A percentile compares a stretch with the other conserved stretches of the same genome.
Evolutionary conservation across 1,284 basidiomycete species (phyloP).

Genomic region (Boletus mariae): DNA sequence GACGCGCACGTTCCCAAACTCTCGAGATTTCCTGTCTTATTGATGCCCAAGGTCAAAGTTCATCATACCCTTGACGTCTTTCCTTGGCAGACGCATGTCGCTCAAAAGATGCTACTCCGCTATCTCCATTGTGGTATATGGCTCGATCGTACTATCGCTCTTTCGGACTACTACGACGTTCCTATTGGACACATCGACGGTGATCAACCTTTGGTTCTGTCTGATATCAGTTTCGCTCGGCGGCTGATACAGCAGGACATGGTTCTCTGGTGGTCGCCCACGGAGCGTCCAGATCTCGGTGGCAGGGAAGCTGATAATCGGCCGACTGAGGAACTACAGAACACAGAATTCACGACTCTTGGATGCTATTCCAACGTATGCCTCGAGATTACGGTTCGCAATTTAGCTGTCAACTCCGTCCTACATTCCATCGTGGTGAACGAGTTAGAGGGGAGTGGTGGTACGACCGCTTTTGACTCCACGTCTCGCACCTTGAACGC

Average conservation of each 20-base stretch:
- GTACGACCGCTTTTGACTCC: slow-evolving; percentile 90
- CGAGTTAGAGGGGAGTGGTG: slow-evolving; percentile 92
- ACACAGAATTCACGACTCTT: slow-evolving; percentile 81
- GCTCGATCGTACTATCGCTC: slow-evolving; percentile 77
- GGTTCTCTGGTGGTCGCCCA: slow-evolving; percentile 95
- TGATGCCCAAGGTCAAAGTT: slow-evolving; percentile 74
- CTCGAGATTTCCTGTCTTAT: slow-evolving; percentile 83
- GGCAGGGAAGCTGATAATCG: slow-evolving; percentile 88
- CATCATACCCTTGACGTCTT: slow-evolving; percentile 75
- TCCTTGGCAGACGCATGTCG: slow-evolving; percentile 73
- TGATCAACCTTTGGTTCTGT: slow-evolving; percentile 83
- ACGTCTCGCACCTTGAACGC: slow-evolving; percentile 90
- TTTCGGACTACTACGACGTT: slow-evolving; percentile 90
- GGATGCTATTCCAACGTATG: slow-evolving; percentile 94
- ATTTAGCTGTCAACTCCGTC: slow-evolving; percentile 93
- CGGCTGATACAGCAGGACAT: slow-evolving; percentile 85
- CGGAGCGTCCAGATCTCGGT: slow-evolving; percentile 89
- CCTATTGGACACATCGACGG: slow-evolving; percentile 91
- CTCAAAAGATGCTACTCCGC: slow-evolving; percentile 78
- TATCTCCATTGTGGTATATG: slow-evolving; percentile 80
- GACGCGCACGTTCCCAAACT: slow-evolving; percentile 73
- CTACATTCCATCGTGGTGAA: slow-evolving; percentile 94
- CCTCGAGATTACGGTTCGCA: slow-evolving; percentile 85
- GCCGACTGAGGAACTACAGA: slow-evolving; percentile 74
- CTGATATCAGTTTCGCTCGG: slow-evolving; percentile 91